Evolutionary conservation across 192 early-diverging fungal genomes (phyloP), one percentile per base, ranked within the genome.

Genomic region (Podila minutissima): DNA sequence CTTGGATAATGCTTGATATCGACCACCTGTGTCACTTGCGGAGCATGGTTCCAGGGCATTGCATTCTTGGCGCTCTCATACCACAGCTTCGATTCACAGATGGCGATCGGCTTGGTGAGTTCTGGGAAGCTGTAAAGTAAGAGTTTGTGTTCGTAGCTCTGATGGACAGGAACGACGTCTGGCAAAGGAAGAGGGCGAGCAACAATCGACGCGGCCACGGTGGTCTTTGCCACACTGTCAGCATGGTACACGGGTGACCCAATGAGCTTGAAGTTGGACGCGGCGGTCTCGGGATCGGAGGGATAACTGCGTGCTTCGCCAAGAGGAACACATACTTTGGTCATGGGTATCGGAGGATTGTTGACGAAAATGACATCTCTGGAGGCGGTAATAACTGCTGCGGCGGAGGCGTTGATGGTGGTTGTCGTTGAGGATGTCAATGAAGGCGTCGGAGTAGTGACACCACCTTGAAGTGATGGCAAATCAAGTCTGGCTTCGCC

Each of bases 1-100:
- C 58, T 24, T 3, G 77, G 77, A 31, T 69, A 69, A 24, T 81
- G 77, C 13, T 67, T 55, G n/a, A 81, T 67, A 33, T 81, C 77
- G 35, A 81, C 41, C 3, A 73, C 17, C 13, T 81, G 71, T 0
- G 33, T 60, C 3, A 73, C 77, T 11, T 58, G 55, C 10, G 70
- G 35, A 29, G 38, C 15, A 4, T 28, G 20, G 33, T 15, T 37
- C 28, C 15, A 55, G 60, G 32, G 67, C 51, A 13, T 37, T 17
- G 35, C 37, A 61, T 67, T 67, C 59, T 11, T 64, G 10, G 11
- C 38, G 12, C 9, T 2, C 7, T 31, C 57, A 1, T 59, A 37
- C 77, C 77, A 81, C 6, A 69, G 11, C 0, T 81, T 62, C 15
- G 70, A 69, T 2, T 28, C 49, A 55, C 65, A 69, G 4, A 69